phyloP scores from a whole-genome alignment of 2,329 filamentous ascomycete genomes.

The Aspergillus sergii region DNA sequence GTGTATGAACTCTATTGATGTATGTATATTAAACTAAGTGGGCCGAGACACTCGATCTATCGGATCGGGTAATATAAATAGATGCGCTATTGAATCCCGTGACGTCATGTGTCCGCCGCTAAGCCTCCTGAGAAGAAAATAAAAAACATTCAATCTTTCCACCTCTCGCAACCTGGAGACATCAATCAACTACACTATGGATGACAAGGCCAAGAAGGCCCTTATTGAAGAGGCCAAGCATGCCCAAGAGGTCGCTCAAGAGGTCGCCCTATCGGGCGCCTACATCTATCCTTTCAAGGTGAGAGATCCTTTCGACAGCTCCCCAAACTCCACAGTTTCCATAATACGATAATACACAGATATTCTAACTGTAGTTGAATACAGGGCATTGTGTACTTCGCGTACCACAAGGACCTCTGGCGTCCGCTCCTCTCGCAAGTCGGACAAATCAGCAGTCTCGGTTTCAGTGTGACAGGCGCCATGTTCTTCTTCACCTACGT shows the following conservation, averaged over 20 bases:
- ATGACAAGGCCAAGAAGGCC: slow-evolving; percentile 58
- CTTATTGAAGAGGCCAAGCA: slow-evolving; percentile 71
- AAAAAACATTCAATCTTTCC: not conserved
- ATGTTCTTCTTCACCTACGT: slow-evolving; percentile 90
- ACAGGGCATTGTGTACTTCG: slow-evolving; percentile 64
- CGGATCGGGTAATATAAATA: not conserved
- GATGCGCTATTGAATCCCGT: not conserved
- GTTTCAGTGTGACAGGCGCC: slow-evolving; percentile 68
- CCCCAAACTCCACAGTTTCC: no score
- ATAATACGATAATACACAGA: no score
- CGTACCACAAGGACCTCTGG: slow-evolving; percentile 61
- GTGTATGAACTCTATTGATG: not conserved
- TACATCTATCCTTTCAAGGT: slow-evolving; percentile 85
- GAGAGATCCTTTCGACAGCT: slow-evolving; percentile 13
- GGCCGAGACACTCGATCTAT: not conserved
- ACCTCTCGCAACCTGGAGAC: not conserved
- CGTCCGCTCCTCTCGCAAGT: slow-evolving; percentile 61
- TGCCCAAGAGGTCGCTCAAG: slow-evolving; percentile 63
- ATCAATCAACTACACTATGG: slow-evolving; percentile 29
- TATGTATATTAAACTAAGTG: not conserved
- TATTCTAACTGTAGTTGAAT: not conserved
- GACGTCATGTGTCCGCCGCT: not conserved
- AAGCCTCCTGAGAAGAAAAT: not conserved
- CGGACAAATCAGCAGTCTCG: slow-evolving; percentile 67
- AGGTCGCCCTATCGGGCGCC: slow-evolving; percentile 73